Evolutionary conservation across 352 stramenopile genomes (phyloP), one percentile per base, ranked within the genome.

Genomic region (Pythium folliculosum): DNA sequence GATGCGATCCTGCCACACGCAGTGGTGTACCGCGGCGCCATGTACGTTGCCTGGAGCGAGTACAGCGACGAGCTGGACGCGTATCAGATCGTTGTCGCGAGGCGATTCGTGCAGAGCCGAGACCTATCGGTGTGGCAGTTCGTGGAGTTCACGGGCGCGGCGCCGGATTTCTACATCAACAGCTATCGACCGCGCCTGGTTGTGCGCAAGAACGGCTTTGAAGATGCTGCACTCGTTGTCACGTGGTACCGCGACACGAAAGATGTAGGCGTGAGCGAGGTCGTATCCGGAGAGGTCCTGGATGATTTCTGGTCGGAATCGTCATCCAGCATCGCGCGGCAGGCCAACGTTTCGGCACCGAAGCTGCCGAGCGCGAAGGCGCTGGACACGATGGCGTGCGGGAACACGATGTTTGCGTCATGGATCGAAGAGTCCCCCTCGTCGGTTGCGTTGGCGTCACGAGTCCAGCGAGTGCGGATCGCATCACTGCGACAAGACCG

Each of bases 21-120:
- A 0, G 61, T 75, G 2, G 75, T 89, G 13, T 91, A 88, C 65
- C 77, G 78, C 19, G 72, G 76, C 7, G 67, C 69, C 4, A 78
- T 94, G 74, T 94, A 86, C 21, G 52, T 92, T 0, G 70, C 80
- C 0, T 94, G 85, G 85, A 60, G 61, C 0, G 85, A 93, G 48
- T 75, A 77, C 50, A 79, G 72, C 8, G 50, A 48, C 1, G 35
- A 30, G 1, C 22, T 62, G 0, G 70, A 77, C 2, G 70, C 67
- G 7, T 90, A 90, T 45, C 70, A 82, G 23, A 71, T 92, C 55
- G 64, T 88, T 5, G 65, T 91, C 1, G 75, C 73, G 3, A 66
- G 73, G 38, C 77, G 81, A 0, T 87, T 81, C 43, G 71, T 90
- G 21, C 71, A 88, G 49, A 86, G 57, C n/a, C 76, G 79, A 3